Conservation (phyloP, 2,329 filamentous ascomycete species). For the Fusarium sterilihyphosum region DNA sequence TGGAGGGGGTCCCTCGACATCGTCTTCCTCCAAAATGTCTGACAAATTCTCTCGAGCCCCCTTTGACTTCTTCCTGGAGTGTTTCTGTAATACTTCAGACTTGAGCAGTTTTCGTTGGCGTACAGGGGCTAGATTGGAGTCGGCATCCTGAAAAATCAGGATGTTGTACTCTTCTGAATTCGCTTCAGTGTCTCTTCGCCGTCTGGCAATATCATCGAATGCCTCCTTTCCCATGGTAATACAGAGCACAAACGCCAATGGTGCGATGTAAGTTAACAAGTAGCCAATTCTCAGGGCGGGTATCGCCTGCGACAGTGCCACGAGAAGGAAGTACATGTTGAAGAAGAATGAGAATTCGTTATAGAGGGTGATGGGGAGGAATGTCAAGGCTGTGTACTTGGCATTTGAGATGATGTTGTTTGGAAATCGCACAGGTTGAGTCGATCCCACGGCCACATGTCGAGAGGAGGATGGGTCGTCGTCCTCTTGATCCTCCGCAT, state of each 20-base stretch:
- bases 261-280: constrained; percentile 92
- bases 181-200: constrained; percentile 89
- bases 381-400: constrained; percentile 96
- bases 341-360: constrained; percentile 99
- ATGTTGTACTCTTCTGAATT: constrained; percentile 91
- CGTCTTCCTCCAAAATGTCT: constrained; percentile 76
- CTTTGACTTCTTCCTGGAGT: constrained; percentile 45
- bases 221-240: constrained; percentile 98
- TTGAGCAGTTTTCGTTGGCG: constrained; percentile 55
- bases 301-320: constrained; percentile 93
- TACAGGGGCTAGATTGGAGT: constrained; percentile 51
- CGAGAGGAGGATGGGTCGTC: constrained; percentile 77
- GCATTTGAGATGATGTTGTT: constrained; percentile 94
- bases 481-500: constrained; percentile 61
- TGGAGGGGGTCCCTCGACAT: constrained; percentile 50
- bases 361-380: constrained; percentile 92
- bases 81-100: constrained; percentile 50
- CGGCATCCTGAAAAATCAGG: constrained; percentile 73
- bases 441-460: constrained; percentile 77
- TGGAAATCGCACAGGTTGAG: constrained; percentile 80
- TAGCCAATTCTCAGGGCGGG: constrained; percentile 92
- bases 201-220: constrained; percentile 87
- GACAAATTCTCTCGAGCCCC: constrained; percentile 56
- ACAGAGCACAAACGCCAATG: constrained; percentile 87
- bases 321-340: constrained; percentile 98